Percentiles rank a stretch among this genome's conserved stretches.
These are phyloP conservation scores for Aurantiochytrium sp. DNA, from an alignment of 108 stramenopile genomes.

Conservation along the genomic window DNA sequence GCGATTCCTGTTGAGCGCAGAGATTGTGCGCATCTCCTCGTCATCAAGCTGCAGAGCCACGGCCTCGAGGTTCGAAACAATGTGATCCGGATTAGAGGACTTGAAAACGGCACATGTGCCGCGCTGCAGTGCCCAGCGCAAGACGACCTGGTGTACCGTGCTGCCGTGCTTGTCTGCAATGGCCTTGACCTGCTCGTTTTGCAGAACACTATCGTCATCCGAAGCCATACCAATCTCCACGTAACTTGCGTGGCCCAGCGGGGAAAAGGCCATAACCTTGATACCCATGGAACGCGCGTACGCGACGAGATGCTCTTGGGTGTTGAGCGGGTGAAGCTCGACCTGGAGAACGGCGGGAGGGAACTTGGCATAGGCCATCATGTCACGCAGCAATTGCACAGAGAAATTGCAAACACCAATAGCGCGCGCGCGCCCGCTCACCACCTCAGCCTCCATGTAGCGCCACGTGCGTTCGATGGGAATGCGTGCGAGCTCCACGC, in stretches of 20 bases:
- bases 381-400: slow-evolving; percentile 62
- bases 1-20: slow-evolving; percentile 63
- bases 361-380: slow-evolving; percentile 57
- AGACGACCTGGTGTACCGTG: slow-evolving; percentile 70
- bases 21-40: slow-evolving; percentile 64
- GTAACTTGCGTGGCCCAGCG: slow-evolving; percentile 70
- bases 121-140: slow-evolving; percentile 78
- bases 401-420: slow-evolving; percentile 82
- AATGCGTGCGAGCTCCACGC: slow-evolving; percentile 33
- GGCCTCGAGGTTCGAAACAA: slow-evolving; percentile 67
- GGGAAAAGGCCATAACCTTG: slow-evolving; percentile 68
- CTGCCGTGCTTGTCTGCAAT: slow-evolving; percentile 60
- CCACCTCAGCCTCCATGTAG: slow-evolving; percentile 68
- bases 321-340: slow-evolving; percentile 74
- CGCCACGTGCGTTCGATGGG: slow-evolving; percentile 60
- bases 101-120: slow-evolving; percentile 72
- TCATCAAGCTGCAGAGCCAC: slow-evolving; percentile 65
- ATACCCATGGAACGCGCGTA: slow-evolving; percentile 63
- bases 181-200: slow-evolving; percentile 49
- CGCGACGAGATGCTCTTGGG: slow-evolving; percentile 57
- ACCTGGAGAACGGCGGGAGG: slow-evolving; percentile 72
- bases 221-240: slow-evolving; percentile 68
- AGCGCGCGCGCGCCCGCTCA: slow-evolving; percentile 53
- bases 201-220: slow-evolving; percentile 29
- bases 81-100: slow-evolving; percentile 51